Percentiles rank a stretch among this genome's conserved stretches.
Conservation (phyloP, 768 basidiomycete species). For the Pulveroboletus sp. region DNA sequence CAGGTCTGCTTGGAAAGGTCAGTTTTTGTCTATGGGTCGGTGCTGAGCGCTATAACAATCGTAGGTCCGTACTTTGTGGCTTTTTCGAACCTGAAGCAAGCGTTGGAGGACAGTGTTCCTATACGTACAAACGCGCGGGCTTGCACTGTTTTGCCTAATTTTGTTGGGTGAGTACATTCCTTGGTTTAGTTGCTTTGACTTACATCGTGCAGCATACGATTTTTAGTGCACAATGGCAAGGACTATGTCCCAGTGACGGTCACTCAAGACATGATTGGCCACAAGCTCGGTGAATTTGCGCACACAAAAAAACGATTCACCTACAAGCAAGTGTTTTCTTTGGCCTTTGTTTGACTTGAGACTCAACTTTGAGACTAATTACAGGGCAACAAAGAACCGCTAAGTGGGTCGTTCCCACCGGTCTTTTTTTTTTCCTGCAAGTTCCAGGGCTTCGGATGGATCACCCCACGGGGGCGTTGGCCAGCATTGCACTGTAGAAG, state of each 20-base stretch:
- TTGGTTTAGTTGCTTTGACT: background rate
- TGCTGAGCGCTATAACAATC: background rate
- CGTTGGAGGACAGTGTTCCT: constrained; percentile 75
- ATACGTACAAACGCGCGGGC: constrained; percentile 86
- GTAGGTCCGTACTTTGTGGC: constrained; percentile 93
- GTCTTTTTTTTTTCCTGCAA: no score
- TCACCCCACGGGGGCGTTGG: no score
- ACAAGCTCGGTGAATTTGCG: constrained; percentile 95
- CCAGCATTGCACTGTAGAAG: background rate
- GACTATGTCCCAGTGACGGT: constrained; percentile 82
- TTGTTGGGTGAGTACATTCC: constrained; percentile 72
- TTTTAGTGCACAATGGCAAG: constrained; percentile 94
- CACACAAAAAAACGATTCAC: constrained; percentile 85
- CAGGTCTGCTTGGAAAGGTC: constrained; percentile 87
- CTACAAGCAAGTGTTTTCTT: constrained; percentile 64
- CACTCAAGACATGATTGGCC: constrained; percentile 98
- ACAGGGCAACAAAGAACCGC: constrained; percentile 42
- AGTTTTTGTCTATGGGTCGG: constrained; percentile 1
- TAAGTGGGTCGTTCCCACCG: background rate
- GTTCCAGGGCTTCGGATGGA: no score
- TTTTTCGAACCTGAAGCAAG: constrained; percentile 84
- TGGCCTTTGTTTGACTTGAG: background rate
- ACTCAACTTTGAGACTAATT: constrained; percentile 1
- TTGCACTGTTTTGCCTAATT: constrained; percentile 93
- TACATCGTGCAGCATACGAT: constrained; percentile 59